phyloP scores from a whole-genome alignment of 805 yeast genomes.

The Dipodascopsis tothii region DNA sequence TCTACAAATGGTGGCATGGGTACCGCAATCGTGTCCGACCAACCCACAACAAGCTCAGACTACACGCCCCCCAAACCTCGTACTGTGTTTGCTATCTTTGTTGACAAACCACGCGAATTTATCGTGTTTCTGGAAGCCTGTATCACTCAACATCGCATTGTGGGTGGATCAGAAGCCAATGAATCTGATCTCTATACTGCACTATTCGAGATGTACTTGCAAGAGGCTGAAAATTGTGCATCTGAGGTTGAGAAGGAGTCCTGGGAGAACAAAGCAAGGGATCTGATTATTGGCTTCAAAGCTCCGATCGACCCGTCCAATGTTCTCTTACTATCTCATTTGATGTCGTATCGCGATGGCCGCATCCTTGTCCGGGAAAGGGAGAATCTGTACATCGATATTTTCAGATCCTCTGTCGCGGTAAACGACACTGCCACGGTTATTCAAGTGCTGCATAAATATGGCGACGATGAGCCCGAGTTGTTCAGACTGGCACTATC shows the following conservation, averaged over 20 bases:
- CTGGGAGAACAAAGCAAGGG: conserved; percentile 64
- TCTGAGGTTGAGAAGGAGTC: conserved; percentile 33
- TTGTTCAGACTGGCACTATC: conserved; percentile 59
- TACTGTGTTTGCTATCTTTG: conserved; percentile 76
- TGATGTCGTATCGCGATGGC: conserved; percentile 34
- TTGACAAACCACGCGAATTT: conserved; percentile 79
- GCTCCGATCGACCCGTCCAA: conserved; percentile 48
- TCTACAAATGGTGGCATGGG: conserved; percentile 9
- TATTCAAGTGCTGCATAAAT: conserved; percentile 47
- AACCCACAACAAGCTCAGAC: conserved; percentile 39
- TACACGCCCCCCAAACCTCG: conserved; percentile 90
- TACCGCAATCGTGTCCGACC: conserved; percentile 1
- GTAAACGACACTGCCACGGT: conserved; percentile 52
- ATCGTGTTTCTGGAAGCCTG: conserved; percentile 86
- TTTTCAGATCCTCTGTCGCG: conserved; percentile 59
- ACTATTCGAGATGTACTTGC: conserved; percentile 70
- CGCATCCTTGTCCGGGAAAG: conserved; percentile 26
- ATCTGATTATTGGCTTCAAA: conserved; percentile 43
- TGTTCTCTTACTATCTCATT: conserved; percentile 49
- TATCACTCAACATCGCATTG: conserved; percentile 27
- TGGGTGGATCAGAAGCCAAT: conserved; percentile 65
- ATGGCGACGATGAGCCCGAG: conserved; percentile 57
- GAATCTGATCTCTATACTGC: conserved; percentile 68
- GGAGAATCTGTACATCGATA: conserved; percentile 48
- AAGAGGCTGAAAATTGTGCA: conserved; percentile 42